Conservation (phyloP, 345 rosid species). For the Geranium rotundifolium region DNA sequence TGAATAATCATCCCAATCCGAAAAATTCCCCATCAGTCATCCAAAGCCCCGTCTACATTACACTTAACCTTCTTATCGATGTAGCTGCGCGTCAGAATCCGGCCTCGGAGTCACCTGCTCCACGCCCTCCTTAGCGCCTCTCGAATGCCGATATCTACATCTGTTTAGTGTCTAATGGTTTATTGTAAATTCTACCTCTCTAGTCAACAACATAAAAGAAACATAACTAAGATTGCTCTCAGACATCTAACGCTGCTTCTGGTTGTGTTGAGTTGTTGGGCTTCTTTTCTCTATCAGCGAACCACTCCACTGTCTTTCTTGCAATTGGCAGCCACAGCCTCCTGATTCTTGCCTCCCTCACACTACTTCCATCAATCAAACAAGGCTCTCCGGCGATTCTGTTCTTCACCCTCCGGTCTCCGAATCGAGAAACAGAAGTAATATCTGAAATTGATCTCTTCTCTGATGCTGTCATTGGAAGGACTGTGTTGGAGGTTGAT, state of each 20-base stretch:
- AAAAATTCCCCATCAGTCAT: no score
- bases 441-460: conserved; percentile 8
- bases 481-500: not conserved
- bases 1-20: no score
- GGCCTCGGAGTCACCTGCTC: no score
- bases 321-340: conserved; percentile 6
- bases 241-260: not conserved
- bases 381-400: not conserved
- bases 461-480: not conserved
- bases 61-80: no score
- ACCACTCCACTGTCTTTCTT: not conserved
- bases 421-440: not conserved
- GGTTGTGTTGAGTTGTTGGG: not conserved
- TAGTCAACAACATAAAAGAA: no score
- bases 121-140: no score
- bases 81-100: no score
- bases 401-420: not conserved
- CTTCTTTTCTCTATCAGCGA: not conserved
- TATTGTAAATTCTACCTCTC: not conserved
- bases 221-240: not conserved
- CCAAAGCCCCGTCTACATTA: no score
- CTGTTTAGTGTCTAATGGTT: no score
- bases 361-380: not conserved
- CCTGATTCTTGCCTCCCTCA: not conserved
- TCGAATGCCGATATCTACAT: no score